Percentiles rank a stretch among this genome's conserved stretches.
phyloP scores from a whole-genome alignment of 805 yeast genomes.

The Kurtzmaniella fragi region DNA sequence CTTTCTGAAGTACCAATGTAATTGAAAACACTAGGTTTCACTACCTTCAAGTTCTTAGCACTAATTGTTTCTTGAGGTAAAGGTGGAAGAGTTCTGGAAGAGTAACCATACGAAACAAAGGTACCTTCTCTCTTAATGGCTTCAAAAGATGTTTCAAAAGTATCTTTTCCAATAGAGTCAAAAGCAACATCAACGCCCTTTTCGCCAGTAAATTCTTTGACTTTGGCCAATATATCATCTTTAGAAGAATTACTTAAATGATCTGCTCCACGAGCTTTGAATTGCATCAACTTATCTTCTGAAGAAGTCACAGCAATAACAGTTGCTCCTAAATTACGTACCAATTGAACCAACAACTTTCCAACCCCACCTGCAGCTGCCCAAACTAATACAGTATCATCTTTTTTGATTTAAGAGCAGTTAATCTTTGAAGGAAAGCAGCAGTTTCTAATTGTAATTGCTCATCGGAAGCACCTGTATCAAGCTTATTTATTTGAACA shows the following conservation, averaged over 20 bases:
- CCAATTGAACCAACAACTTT: constrained; percentile 59
- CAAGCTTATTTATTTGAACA: constrained; percentile 44
- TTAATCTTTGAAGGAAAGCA: constrained; percentile 64
- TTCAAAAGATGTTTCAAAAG: constrained; percentile 60
- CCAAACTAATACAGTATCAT: constrained; percentile 70
- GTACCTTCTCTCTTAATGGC: constrained; percentile 68
- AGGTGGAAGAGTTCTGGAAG: constrained; percentile 81
- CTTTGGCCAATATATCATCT: constrained; percentile 51
- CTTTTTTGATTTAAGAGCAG: constrained; percentile 68
- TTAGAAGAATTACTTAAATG: constrained; percentile 50
- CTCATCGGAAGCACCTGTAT: constrained; percentile 43
- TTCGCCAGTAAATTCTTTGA: constrained; percentile 57
- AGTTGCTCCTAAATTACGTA: constrained; percentile 61
- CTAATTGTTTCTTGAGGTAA: constrained; percentile 44
- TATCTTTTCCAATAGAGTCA: constrained; percentile 76
- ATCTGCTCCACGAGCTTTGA: constrained; percentile 74
- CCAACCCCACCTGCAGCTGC: constrained; percentile 99
- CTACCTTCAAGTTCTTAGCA: constrained; percentile 57
- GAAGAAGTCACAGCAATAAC: constrained; percentile 84
- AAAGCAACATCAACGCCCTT: constrained; percentile 64
- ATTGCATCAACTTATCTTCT: constrained; percentile 62
- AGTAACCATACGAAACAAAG: constrained; percentile 74
- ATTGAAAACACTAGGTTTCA: constrained; percentile 57
- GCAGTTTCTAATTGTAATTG: constrained; percentile 55
- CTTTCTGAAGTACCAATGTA: constrained; percentile 56